These are phyloP conservation scores for Suillus subaureus DNA, from an alignment of 768 basidiomycete species.

Conservation along the genomic window DNA sequence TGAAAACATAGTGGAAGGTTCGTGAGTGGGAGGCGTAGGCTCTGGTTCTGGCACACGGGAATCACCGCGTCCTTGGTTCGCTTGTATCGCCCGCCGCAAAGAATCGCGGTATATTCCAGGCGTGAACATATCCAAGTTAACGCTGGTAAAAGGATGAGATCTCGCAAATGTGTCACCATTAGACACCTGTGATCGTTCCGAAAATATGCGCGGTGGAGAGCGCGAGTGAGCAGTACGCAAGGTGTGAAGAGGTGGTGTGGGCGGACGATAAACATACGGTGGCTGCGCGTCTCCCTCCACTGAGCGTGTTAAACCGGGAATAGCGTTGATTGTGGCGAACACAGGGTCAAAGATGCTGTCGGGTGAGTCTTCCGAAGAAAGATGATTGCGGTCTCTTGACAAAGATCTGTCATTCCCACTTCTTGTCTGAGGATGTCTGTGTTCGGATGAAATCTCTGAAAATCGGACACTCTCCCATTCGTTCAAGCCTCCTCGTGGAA, in stretches of 20 bases:
- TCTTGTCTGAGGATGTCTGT: slow-evolving; percentile 1
- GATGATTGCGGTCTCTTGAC: background rate
- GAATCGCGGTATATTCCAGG: slow-evolving; percentile 36
- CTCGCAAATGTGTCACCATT: slow-evolving; percentile 10
- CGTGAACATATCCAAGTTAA: slow-evolving; percentile 34
- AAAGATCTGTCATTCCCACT: background rate
- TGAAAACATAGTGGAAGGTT: background rate
- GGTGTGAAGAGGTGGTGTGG: slow-evolving; percentile 4
- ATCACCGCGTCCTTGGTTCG: slow-evolving; percentile 21
- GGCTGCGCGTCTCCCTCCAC: background rate
- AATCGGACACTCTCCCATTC: slow-evolving; percentile 4
- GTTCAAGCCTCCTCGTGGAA: slow-evolving; percentile 3
- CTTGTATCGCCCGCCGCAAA: slow-evolving; percentile 16
- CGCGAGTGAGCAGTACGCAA: background rate
- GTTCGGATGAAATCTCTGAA: background rate
- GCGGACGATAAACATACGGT: background rate
- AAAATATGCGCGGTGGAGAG: background rate
- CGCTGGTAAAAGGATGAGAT: slow-evolving; percentile 30
- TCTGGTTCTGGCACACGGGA: background rate
- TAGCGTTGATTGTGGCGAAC: background rate
- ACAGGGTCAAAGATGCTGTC: slow-evolving; percentile 1
- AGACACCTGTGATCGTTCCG: background rate
- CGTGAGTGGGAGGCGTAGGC: background rate
- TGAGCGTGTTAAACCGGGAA: background rate
- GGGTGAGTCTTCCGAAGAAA: background rate